Evolutionary conservation across 768 basidiomycete species (phyloP).

Genomic region (Lactifluus subvellereus): DNA sequence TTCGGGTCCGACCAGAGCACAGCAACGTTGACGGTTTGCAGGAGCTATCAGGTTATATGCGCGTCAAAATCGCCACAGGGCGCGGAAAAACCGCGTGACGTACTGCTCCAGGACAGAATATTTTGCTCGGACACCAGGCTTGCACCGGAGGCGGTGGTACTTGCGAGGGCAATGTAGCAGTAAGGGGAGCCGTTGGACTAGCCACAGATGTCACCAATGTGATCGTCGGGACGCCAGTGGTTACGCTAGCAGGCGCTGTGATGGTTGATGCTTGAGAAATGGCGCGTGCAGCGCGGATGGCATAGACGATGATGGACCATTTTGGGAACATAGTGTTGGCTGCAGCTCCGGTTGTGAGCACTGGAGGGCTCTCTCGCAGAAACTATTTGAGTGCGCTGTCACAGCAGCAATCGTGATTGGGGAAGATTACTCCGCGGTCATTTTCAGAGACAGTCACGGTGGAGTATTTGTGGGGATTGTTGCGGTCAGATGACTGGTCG

Average conservation of each 20-base stretch:
- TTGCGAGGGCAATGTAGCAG: slow-evolving; percentile 57
- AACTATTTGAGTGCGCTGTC: not conserved
- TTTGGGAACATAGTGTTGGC: slow-evolving; percentile 29
- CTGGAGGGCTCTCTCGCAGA: not conserved
- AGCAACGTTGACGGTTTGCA: slow-evolving; percentile 85
- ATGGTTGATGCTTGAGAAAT: slow-evolving; percentile 18
- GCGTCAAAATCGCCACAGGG: not conserved
- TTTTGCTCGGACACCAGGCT: slow-evolving; percentile 68
- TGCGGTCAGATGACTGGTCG: not conserved
- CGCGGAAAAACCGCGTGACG: slow-evolving; percentile 27
- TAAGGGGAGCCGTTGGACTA: slow-evolving; percentile 51
- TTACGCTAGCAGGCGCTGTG: slow-evolving; percentile 16
- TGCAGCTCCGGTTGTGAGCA: slow-evolving; percentile 3
- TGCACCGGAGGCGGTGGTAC: slow-evolving; percentile 59
- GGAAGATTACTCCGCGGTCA: not conserved
- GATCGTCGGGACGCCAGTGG: slow-evolving; percentile 31
- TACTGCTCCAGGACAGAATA: slow-evolving; percentile 78
- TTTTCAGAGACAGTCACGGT: not conserved
- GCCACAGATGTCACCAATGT: slow-evolving; percentile 58
- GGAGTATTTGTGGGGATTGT: not conserved
- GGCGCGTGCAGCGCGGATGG: slow-evolving; percentile 6
- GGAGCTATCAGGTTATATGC: slow-evolving; percentile 40
- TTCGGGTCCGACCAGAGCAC: slow-evolving; percentile 73
- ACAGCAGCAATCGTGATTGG: not conserved
- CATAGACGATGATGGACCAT: slow-evolving; percentile 19